Evolutionary conservation across 768 basidiomycete genomes (phyloP).

Genomic region (Suillus luteus): DNA sequence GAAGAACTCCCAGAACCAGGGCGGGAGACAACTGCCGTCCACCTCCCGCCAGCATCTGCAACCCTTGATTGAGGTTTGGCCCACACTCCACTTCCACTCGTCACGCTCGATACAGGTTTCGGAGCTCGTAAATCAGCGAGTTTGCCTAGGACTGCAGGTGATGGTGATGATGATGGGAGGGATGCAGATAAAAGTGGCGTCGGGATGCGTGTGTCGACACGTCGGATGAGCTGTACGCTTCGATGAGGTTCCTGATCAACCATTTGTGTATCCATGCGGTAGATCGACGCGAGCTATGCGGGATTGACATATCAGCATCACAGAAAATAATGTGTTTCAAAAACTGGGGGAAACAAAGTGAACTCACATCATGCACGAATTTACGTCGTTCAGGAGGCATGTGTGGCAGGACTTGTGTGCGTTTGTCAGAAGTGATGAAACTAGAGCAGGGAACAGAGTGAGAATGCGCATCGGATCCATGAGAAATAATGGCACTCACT

Average conservation of each 20-base stretch:
- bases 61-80: slow-evolving; percentile 13
- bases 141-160: slow-evolving; percentile 53
- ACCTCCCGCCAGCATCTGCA: slow-evolving; percentile 15
- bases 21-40: slow-evolving; percentile 23
- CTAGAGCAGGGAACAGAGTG: slow-evolving; percentile 34
- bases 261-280: slow-evolving; percentile 82
- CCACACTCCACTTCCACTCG: neutral
- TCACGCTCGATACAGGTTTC: slow-evolving; percentile 9
- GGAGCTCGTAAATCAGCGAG: slow-evolving; percentile 53
- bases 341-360: neutral
- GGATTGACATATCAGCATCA: slow-evolving; percentile 4
- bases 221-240: slow-evolving; percentile 79
- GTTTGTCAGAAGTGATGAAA: slow-evolving; percentile 69
- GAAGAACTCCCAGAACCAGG: slow-evolving; percentile 13
- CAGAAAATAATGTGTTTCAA: neutral
- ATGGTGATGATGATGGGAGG: neutral
- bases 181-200: slow-evolving; percentile 52
- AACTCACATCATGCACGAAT: slow-evolving; percentile 76
- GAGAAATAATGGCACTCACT: slow-evolving; percentile 51
- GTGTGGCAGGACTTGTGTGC: slow-evolving; percentile 71
- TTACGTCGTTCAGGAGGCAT: slow-evolving; percentile 81
- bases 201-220: slow-evolving; percentile 83
- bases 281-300: slow-evolving; percentile 68
- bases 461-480: slow-evolving; percentile 20
- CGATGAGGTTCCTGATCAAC: slow-evolving; percentile 91